phyloP scores from a whole-genome alignment of 163 green algal species.

The Scenedesmus sp. region DNA sequence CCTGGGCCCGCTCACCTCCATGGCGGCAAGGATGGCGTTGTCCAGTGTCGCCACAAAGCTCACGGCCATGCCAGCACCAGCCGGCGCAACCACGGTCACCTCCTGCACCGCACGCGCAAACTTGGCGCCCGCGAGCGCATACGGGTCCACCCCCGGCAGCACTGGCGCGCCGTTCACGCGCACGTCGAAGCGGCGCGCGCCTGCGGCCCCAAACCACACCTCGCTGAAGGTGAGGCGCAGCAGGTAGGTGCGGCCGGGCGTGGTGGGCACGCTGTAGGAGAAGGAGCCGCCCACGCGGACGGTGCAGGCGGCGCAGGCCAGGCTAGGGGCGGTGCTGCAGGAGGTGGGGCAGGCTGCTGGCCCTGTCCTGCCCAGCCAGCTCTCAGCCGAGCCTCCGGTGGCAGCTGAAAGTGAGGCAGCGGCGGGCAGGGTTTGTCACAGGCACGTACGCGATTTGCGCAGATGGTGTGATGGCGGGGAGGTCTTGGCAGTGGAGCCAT shows the following conservation, averaged over 20 bases:
- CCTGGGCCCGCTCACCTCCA: conserved; percentile 4
- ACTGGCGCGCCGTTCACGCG: background rate
- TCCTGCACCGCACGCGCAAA: background rate
- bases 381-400: background rate
- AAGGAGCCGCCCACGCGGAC: background rate
- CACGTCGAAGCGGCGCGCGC: background rate
- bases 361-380: background rate
- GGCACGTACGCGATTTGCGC: too few species aligned
- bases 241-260: background rate
- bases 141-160: background rate
- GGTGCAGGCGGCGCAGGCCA: conserved; percentile 11
- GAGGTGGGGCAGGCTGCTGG: background rate
- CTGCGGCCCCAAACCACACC: background rate
- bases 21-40: conserved; percentile 16
- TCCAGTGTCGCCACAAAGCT: background rate
- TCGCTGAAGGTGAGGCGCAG: conserved; percentile 27
- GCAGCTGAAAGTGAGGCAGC: background rate
- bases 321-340: background rate
- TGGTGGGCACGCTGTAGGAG: conserved; percentile 13
- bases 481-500: too few species aligned
- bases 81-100: background rate
- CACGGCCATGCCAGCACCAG: background rate
- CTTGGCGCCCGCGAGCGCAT: conserved; percentile 5
- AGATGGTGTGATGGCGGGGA: too few species aligned
- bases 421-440: too few species aligned